Evolutionary conservation across 106 monocot genomes (phyloP).

Genomic region (Posidonia australis): DNA sequence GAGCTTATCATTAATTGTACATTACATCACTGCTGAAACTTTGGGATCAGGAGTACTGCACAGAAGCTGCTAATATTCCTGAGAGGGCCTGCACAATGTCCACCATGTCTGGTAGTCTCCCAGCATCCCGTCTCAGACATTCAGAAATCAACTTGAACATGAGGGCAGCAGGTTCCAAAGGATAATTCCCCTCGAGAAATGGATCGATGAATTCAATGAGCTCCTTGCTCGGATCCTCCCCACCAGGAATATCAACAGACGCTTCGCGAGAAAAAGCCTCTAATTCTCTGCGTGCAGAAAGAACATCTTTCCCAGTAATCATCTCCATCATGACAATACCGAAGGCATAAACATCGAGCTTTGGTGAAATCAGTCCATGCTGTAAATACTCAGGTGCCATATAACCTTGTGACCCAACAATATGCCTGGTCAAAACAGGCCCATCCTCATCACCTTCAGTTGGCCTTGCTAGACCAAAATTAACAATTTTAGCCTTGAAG

Average conservation of each 20-base stretch:
- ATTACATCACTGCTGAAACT: too few relatives aligned
- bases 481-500: conserved; percentile 23
- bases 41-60: too few relatives aligned
- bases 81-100: conserved; percentile 27
- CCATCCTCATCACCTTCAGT: conserved; percentile 18
- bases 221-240: conserved; percentile 6
- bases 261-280: not conserved
- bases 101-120: conserved; percentile 25
- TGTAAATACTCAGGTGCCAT: conserved; percentile 49
- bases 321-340: conserved; percentile 41
- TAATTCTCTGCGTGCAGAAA: not conserved
- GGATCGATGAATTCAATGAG: conserved; percentile 24
- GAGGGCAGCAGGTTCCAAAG: conserved; percentile 8
- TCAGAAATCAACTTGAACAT: conserved; percentile 21
- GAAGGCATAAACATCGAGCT: conserved; percentile 40
- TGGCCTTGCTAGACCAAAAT: conserved; percentile 21
- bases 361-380: conserved; percentile 30
- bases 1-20: too few relatives aligned
- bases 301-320: conserved; percentile 28
- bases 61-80: conserved; percentile 10
- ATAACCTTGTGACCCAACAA: conserved; percentile 31
- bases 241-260: too few relatives aligned
- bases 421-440: conserved; percentile 29
- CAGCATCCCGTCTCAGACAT: conserved; percentile 24
- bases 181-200: conserved; percentile 19